phyloP scores from a whole-genome alignment of 805 yeast species.

The Wickerhamomyces subpelliculosus region DNA sequence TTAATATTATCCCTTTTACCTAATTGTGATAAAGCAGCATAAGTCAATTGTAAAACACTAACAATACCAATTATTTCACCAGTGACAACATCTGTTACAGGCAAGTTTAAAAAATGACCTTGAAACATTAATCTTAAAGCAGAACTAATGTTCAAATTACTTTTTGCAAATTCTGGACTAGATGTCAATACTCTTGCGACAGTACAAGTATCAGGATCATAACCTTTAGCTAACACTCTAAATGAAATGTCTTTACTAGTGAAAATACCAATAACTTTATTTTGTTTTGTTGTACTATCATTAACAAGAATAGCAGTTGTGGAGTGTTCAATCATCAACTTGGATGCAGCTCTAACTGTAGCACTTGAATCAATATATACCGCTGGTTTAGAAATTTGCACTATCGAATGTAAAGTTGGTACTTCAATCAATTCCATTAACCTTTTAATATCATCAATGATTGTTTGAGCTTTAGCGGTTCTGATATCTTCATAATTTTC shows the following conservation, averaged over 20 bases:
- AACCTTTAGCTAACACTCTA: constrained; percentile 30
- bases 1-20: constrained; percentile 20
- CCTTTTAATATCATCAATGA: constrained; percentile 28
- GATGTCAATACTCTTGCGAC: constrained; percentile 39
- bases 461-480: constrained; percentile 16
- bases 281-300: constrained; percentile 24
- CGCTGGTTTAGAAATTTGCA: constrained; percentile 18
- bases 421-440: constrained; percentile 34
- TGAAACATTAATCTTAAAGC: constrained; percentile 41
- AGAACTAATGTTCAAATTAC: constrained; percentile 30
- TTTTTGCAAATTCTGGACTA: constrained; percentile 38
- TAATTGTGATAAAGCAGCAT: constrained; percentile 31
- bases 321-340: constrained; percentile 29
- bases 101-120: constrained; percentile 38
- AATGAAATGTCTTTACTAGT: constrained; percentile 40
- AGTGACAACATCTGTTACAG: constrained; percentile 26
- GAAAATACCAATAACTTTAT: constrained; percentile 36
- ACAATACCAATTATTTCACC: constrained; percentile 32
- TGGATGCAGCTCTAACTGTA: constrained; percentile 32
- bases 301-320: constrained; percentile 36
- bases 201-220: constrained; percentile 30
- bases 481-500: constrained; percentile 20
- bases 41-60: constrained; percentile 37
- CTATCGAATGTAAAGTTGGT: constrained; percentile 28
- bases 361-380: constrained; percentile 29